Evolutionary conservation across 306 rosid species (phyloP), one percentile per base, ranked within the genome.

Genomic region (Quillaja saponaria): DNA sequence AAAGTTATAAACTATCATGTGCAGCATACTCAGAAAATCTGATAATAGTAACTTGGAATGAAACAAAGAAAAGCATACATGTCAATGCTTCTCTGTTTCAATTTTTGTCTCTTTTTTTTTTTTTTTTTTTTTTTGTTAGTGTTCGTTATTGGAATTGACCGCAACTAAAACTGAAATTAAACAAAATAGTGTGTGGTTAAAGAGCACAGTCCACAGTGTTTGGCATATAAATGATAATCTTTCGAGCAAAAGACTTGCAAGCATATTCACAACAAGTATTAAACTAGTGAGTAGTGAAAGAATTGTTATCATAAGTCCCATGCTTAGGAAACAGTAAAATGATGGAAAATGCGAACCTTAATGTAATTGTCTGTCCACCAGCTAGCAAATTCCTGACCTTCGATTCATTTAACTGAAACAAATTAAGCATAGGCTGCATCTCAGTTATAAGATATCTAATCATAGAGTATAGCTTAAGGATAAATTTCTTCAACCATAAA

Each of bases 311-410:
- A 49, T 18, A 62, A 50, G 59, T 65, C 21, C 61, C 25, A 74
- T 19, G 46, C 64, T 71, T 59, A 71, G 75, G n/a, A n/a, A n/a
- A n/a, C n/a, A n/a, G n/a, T n/a, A n/a, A n/a, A n/a, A n/a, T n/a
- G n/a, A n/a, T 53, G 52, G 67, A 41, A 78, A 57, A 25, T 61
- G 58, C 52, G 47, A 78, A 91, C 98, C 98, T 92, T 76, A 88
- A 60, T 44, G 66, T 31, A 59, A 89, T 68, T 61, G 37, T 73
- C 72, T 71, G 68, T 57, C 86, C 82, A 16, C 90, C 89, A 76
- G 66, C 61, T 56, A 72, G 66, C 64, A 84, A 72, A 76, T 71
- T 78, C 0, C 16, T 54, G 31, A 64, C 80, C 77, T 83, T 83
- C 62, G 45, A 34, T 44, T 83, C 83, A 34, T 90, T 90, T 61